A percentile compares a stretch with the other conserved stretches of the same genome.
Evolutionary conservation across 1,284 basidiomycete species (phyloP).

Genomic region (Wolfiporia cocos): DNA sequence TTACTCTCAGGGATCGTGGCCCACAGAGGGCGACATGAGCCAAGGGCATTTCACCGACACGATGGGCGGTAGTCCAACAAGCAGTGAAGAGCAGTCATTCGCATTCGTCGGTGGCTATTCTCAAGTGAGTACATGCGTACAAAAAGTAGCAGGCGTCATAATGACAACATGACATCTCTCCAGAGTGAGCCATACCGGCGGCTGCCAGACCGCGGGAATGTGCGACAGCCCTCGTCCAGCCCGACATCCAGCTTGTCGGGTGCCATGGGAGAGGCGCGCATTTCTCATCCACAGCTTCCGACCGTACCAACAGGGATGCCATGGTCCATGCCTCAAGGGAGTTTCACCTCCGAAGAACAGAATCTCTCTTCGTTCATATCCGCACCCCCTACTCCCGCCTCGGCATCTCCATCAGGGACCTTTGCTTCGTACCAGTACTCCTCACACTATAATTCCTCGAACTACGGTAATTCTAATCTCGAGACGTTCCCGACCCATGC

Average conservation of each 20-base stretch:
- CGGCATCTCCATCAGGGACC: slow-evolving; percentile 15
- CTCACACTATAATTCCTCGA: slow-evolving; percentile 16
- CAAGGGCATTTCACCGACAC: slow-evolving; percentile 18
- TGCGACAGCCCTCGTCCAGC: slow-evolving; percentile 7
- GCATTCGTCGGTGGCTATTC: slow-evolving; percentile 17
- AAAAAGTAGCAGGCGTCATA: too few species aligned
- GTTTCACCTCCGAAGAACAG: slow-evolving; percentile 8
- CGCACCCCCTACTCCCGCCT: slow-evolving; percentile 11
- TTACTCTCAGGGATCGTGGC: slow-evolving; percentile 22
- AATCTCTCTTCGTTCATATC: slow-evolving; percentile 9
- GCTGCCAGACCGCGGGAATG: slow-evolving; percentile 6
- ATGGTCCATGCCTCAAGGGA: slow-evolving; percentile 18
- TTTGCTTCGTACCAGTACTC: slow-evolving; percentile 14
- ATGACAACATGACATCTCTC: background rate
- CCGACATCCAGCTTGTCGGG: slow-evolving; percentile 52
- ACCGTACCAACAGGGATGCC: slow-evolving; percentile 29
- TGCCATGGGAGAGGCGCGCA: slow-evolving; percentile 50
- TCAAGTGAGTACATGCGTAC: slow-evolving; percentile 19
- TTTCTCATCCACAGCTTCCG: slow-evolving; percentile 29
- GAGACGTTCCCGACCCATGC: slow-evolving; percentile 13
- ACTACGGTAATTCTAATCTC: slow-evolving; percentile 18
- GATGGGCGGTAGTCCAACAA: slow-evolving; percentile 13
- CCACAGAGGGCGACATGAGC: slow-evolving; percentile 17
- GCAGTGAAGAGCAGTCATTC: slow-evolving; percentile 23
- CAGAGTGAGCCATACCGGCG: slow-evolving; percentile 14